Percentiles rank a stretch among this genome's conserved stretches.
Conservation (phyloP, 371 early-diverging fungal species). For the Parasitella parasitica region DNA sequence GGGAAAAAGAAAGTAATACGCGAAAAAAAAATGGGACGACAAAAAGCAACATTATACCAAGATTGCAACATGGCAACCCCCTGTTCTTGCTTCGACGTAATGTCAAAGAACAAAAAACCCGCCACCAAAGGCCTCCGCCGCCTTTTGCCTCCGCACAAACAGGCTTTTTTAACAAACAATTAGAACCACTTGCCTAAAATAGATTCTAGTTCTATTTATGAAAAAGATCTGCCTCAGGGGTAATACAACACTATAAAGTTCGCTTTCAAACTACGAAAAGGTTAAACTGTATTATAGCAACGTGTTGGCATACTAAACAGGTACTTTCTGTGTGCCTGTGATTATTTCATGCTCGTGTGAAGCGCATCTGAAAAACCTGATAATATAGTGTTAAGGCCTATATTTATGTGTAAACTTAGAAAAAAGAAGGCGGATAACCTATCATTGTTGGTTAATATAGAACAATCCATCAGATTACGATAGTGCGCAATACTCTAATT, state of each 20-base stretch:
- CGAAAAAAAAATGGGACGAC: neutral
- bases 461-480: no score
- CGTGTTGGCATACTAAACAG: constrained; percentile 4
- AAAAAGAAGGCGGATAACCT: no score
- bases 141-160: neutral
- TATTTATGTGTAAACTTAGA: no score
- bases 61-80: neutral
- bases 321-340: constrained; percentile 5
- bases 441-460: no score
- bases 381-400: neutral
- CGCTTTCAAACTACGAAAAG: neutral
- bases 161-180: neutral
- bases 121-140: neutral
- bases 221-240: constrained; percentile 11
- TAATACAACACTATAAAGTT: neutral
- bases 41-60: no score
- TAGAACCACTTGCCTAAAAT: neutral
- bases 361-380: neutral
- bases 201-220: constrained; percentile 1
- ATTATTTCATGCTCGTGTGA: constrained; percentile 15
- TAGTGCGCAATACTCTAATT: no score
- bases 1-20: neutral
- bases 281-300: neutral
- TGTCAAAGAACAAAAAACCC: neutral
- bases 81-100: neutral